Percentiles rank a stretch among this genome's conserved stretches.
These are phyloP conservation scores for Penicillium digitatum DNA, from an alignment of 2,329 filamentous ascomycete species.

Conservation along the genomic window DNA sequence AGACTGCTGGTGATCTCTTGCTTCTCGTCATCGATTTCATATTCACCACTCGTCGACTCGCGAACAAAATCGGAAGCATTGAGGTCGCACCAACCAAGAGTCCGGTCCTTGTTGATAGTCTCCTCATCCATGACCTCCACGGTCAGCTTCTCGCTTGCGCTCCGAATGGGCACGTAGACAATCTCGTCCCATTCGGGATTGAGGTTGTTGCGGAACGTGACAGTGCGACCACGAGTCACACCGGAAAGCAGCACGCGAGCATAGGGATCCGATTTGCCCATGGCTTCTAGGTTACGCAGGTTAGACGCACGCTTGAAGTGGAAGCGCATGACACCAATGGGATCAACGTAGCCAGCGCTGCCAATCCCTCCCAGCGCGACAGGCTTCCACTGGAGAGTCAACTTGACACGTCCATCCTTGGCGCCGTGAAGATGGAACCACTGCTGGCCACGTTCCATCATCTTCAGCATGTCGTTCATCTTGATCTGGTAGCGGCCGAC, in stretches of 20 bases:
- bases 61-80: conserved; percentile 72
- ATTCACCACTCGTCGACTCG: conserved; percentile 77
- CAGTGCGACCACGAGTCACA: conserved; percentile 83
- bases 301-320: conserved; percentile 81
- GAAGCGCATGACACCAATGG: conserved; percentile 90
- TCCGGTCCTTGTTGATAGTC: conserved; percentile 83
- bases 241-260: conserved; percentile 83
- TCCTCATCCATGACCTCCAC: conserved; percentile 98
- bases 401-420: conserved; percentile 79
- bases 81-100: conserved; percentile 76
- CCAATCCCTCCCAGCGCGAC: conserved; percentile 78
- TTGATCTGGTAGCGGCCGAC: conserved; percentile 94
- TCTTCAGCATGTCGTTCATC: conserved; percentile 84
- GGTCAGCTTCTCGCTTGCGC: conserved; percentile 72
- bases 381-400: conserved; percentile 92
- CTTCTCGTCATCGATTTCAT: conserved; percentile 73
- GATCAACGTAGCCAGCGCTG: conserved; percentile 83
- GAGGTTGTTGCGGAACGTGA: conserved; percentile 93
- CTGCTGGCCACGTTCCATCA: conserved; percentile 88
- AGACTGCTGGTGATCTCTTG: conserved; percentile 63
- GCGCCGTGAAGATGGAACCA: conserved; percentile 88
- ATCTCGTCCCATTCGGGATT: conserved; percentile 96
- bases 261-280: conserved; percentile 97
- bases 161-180: conserved; percentile 88
- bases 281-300: conserved; percentile 85